phyloP scores from a whole-genome alignment of 805 yeast genomes.

The Ogataea nakhonphanomensis region DNA sequence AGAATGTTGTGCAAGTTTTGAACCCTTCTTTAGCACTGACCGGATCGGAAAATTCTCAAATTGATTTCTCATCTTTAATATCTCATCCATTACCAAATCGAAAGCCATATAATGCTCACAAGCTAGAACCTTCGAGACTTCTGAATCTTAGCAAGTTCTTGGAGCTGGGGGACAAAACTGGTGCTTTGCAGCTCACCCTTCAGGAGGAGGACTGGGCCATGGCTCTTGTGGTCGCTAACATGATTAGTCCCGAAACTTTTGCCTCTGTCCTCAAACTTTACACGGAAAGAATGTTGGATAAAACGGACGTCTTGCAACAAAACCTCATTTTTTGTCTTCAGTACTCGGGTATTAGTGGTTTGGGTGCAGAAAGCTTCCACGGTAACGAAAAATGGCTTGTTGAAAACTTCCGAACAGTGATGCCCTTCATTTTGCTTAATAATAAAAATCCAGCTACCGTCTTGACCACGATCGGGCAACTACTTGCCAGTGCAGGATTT shows the following conservation, averaged over 20 bases:
- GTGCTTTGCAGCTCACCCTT: slow-evolving; percentile 63
- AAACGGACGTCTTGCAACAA: slow-evolving; percentile 22
- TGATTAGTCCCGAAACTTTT: slow-evolving; percentile 54
- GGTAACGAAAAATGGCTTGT: slow-evolving; percentile 30
- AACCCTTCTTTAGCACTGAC: slow-evolving; percentile 38
- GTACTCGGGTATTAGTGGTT: slow-evolving; percentile 18
- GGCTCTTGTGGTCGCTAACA: slow-evolving; percentile 66
- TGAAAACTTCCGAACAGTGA: slow-evolving; percentile 27
- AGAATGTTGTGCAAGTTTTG: slow-evolving; percentile 35
- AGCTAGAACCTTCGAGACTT: slow-evolving; percentile 25
- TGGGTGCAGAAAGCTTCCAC: slow-evolving; percentile 16
- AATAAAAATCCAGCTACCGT: slow-evolving; percentile 22
- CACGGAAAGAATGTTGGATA: slow-evolving; percentile 18
- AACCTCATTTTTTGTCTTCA: slow-evolving; percentile 31
- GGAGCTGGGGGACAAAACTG: slow-evolving; percentile 61
- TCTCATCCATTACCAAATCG: slow-evolving; percentile 9
- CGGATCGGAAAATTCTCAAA: slow-evolving; percentile 2
- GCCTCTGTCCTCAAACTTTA: slow-evolving; percentile 43
- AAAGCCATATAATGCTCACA: slow-evolving; percentile 26
- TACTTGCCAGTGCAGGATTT: slow-evolving; percentile 35
- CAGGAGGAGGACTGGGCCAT: slow-evolving; percentile 70
- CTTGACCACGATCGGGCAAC: slow-evolving; percentile 34
- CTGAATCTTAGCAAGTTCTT: slow-evolving; percentile 35
- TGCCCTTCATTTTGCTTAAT: slow-evolving; percentile 31
- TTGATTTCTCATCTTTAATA: slow-evolving; percentile 22